phyloP scores from a whole-genome alignment of 768 basidiomycete genomes.

The Suillus variegatus region DNA sequence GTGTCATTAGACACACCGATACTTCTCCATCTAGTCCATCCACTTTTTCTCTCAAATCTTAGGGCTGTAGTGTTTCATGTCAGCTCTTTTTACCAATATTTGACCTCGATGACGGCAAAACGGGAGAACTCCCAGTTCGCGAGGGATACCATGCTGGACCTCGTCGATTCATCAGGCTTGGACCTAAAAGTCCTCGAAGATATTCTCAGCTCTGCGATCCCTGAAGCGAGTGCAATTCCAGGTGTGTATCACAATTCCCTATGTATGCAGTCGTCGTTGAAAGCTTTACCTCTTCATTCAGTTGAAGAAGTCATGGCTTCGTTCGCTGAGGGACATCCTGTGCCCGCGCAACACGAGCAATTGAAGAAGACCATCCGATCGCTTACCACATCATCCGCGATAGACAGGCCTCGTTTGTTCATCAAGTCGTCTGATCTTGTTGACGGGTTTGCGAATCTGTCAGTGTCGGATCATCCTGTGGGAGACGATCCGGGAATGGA shows the following conservation, averaged over 20 bases:
- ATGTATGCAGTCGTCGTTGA: not conserved
- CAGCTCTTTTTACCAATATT: slow-evolving; percentile 53
- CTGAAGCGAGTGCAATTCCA: slow-evolving; percentile 23
- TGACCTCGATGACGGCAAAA: slow-evolving; percentile 54
- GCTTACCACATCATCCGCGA: slow-evolving; percentile 47
- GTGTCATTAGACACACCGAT: slow-evolving; percentile 37
- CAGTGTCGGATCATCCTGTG: slow-evolving; percentile 36
- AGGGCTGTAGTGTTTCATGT: slow-evolving; percentile 54
- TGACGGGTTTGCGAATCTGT: slow-evolving; percentile 54
- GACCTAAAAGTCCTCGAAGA: slow-evolving; percentile 53
- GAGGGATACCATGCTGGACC: slow-evolving; percentile 60
- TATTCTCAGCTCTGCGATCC: slow-evolving; percentile 42
- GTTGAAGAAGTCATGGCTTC: slow-evolving; percentile 52
- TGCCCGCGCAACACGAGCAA: slow-evolving; percentile 42
- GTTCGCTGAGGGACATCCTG: slow-evolving; percentile 62
- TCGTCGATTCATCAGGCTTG: slow-evolving; percentile 65
- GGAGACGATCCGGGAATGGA: slow-evolving; percentile 48
- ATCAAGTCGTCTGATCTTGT: slow-evolving; percentile 73
- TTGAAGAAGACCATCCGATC: slow-evolving; percentile 47
- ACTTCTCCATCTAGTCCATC: slow-evolving; percentile 64
- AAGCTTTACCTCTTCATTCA: slow-evolving; percentile 28
- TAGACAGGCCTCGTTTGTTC: slow-evolving; percentile 69
- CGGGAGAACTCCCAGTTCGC: slow-evolving; percentile 67
- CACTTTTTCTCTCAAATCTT: slow-evolving; percentile 56
- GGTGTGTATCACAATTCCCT: slow-evolving; percentile 16